A percentile compares a stretch with the other conserved stretches of the same genome.
phyloP scores from a whole-genome alignment of 2,329 filamentous ascomycete genomes.

The Botrytis aclada region DNA sequence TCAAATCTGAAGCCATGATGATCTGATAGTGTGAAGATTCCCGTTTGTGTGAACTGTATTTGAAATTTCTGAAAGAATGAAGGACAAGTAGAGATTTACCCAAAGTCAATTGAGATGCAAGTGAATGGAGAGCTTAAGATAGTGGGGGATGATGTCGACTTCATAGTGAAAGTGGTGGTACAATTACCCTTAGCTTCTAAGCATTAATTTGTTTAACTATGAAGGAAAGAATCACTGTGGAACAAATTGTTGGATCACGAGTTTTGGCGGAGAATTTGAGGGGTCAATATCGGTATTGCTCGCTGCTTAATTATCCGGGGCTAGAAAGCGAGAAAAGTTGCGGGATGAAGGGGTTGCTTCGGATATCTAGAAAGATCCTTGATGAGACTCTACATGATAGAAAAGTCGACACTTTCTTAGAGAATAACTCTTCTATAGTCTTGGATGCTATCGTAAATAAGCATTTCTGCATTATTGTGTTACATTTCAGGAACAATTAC shows the following conservation, averaged over 20 bases:
- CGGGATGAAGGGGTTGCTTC: slow-evolving; percentile 9
- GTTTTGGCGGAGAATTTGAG: slow-evolving; percentile 20
- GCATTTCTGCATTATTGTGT: not conserved
- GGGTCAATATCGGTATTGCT: slow-evolving; percentile 2
- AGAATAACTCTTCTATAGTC: not conserved
- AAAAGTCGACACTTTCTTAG: not conserved
- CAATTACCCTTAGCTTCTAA: not conserved
- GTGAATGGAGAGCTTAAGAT: not conserved
- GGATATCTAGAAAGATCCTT: slow-evolving; percentile 3
- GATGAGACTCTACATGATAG: not conserved
- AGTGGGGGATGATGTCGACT: slow-evolving; percentile 1
- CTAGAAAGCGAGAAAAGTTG: slow-evolving; percentile 15
- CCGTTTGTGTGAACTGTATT: slow-evolving; percentile 2
- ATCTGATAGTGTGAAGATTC: not conserved
- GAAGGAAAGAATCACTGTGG: not conserved
- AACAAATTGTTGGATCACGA: slow-evolving; percentile 10
- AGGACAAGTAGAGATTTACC: not conserved
- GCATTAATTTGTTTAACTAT: not conserved
- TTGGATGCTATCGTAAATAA: not conserved
- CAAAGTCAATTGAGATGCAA: slow-evolving; percentile 7
- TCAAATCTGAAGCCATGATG: slow-evolving; percentile 19
- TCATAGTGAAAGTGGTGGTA: slow-evolving; percentile 1
- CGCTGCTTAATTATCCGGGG: slow-evolving; percentile 19
- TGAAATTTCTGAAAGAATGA: not conserved
- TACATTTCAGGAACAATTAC: not conserved